A percentile compares a stretch with the other conserved stretches of the same genome.
Evolutionary conservation across 495 filamentous ascomycete genomes (phyloP).

Genomic region (Aspergillus bridgeri): DNA sequence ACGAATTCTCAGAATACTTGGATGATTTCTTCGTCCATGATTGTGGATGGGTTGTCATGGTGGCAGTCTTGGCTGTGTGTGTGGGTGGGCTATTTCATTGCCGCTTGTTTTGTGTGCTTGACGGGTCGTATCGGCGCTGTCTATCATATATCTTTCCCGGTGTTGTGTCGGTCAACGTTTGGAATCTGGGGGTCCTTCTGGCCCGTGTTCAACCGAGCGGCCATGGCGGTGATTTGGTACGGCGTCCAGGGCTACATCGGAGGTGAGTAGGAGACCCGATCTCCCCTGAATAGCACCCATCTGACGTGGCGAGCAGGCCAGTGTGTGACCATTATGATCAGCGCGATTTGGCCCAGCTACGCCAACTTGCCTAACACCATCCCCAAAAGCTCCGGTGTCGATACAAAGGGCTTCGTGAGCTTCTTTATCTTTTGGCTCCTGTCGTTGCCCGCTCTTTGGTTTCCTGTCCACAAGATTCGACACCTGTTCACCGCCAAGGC

Average conservation of each 20-base stretch:
- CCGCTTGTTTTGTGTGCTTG: slow-evolving; percentile 67
- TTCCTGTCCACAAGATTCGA: slow-evolving; percentile 56
- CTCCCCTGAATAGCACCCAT: background rate
- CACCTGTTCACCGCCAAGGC: slow-evolving; percentile 93
- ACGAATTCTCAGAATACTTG: slow-evolving; percentile 67
- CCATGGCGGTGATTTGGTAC: slow-evolving; percentile 75
- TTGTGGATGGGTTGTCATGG: slow-evolving; percentile 78
- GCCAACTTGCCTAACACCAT: slow-evolving; percentile 65
- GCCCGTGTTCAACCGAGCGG: slow-evolving; percentile 88
- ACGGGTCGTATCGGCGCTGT: slow-evolving; percentile 86
- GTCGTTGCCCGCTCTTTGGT: slow-evolving; percentile 83
- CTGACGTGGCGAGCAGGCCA: slow-evolving; percentile 40
- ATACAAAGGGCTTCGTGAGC: slow-evolving; percentile 69
- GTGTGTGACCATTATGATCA: slow-evolving; percentile 79
- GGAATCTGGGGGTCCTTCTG: slow-evolving; percentile 86
- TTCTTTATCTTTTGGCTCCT: slow-evolving; percentile 84
- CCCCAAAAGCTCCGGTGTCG: slow-evolving; percentile 61
- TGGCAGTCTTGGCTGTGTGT: slow-evolving; percentile 94
- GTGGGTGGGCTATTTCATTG: slow-evolving; percentile 79
- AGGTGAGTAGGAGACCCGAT: slow-evolving; percentile 36
- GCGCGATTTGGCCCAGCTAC: slow-evolving; percentile 73
- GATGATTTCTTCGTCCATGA: slow-evolving; percentile 91
- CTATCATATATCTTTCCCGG: slow-evolving; percentile 87
- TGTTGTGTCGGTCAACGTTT: slow-evolving; percentile 70
- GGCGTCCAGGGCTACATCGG: slow-evolving; percentile 86